A percentile compares a stretch with the other conserved stretches of the same genome.
Evolutionary conservation across 148 eudicot genomes (phyloP).

Genomic region (Hydrangea macrophylla): DNA sequence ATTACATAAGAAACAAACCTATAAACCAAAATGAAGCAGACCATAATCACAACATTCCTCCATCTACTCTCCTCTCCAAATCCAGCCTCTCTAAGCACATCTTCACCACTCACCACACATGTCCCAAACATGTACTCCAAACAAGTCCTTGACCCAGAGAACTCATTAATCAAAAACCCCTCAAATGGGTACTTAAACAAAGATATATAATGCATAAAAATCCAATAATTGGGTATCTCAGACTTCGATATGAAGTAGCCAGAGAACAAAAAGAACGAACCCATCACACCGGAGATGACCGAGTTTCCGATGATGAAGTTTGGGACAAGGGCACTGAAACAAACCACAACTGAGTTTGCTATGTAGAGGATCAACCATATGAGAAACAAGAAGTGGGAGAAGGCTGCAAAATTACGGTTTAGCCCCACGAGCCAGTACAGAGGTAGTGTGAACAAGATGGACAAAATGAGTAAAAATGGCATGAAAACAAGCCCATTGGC

Average conservation of each 20-base stretch:
- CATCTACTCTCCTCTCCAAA: conserved; percentile 66
- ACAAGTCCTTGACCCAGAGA: conserved; percentile 60
- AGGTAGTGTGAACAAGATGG: conserved; percentile 65
- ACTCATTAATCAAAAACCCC: conserved; percentile 90
- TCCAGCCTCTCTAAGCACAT: conserved; percentile 79
- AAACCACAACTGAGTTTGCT: conserved; percentile 91
- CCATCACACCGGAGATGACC: conserved; percentile 83
- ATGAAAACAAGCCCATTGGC: conserved; percentile 89
- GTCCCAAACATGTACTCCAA: conserved; percentile 62
- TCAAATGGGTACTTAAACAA: conserved; percentile 96
- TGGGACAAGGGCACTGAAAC: conserved; percentile 90
- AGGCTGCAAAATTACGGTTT: conserved; percentile 51
- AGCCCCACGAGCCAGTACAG: conserved; percentile 90
- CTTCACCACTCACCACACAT: conserved; percentile 67
- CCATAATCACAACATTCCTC: conserved; percentile 75
- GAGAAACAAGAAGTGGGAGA: conserved; percentile 60
- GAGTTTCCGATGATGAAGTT: conserved; percentile 95
- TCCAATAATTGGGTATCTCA: conserved; percentile 83
- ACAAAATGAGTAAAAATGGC: conserved; percentile 72
- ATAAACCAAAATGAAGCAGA: conserved; percentile 73
- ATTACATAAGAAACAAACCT: conserved; percentile 85
- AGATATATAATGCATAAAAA: conserved; percentile 85
- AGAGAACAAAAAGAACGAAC: conserved; percentile 87
- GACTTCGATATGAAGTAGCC: conserved; percentile 90
- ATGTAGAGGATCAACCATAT: conserved; percentile 96